Conservation (phyloP, 2,329 filamentous ascomycete genomes). For the Penicillium polonicum region DNA sequence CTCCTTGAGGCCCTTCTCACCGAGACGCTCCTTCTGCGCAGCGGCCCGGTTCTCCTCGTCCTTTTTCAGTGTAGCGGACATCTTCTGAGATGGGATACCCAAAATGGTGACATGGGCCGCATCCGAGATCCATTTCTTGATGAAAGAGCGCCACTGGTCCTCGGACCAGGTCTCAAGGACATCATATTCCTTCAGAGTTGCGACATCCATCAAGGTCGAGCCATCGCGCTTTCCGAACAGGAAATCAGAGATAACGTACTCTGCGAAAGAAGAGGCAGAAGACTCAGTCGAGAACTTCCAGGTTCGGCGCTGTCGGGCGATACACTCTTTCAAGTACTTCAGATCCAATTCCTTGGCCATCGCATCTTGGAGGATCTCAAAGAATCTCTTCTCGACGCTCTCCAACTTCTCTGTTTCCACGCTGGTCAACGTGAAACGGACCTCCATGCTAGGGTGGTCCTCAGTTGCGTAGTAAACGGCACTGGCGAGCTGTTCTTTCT, state of each 20-base stretch:
- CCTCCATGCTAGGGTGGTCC: constrained; percentile 73
- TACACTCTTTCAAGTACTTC: constrained; percentile 84
- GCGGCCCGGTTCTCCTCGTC: constrained; percentile 78
- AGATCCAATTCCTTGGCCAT: constrained; percentile 77
- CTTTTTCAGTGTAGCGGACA: constrained; percentile 77
- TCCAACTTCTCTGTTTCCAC: constrained; percentile 83
- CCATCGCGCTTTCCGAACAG: constrained; percentile 86
- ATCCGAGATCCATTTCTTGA: constrained; percentile 81
- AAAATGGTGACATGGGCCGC: constrained; percentile 85
- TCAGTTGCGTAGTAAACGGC: constrained; percentile 79
- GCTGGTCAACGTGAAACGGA: constrained; percentile 81
- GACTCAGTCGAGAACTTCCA: constrained; percentile 81
- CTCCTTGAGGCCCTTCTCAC: constrained; percentile 74
- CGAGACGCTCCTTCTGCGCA: constrained; percentile 74
- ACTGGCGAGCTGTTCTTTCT: constrained; percentile 88
- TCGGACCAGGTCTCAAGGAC: constrained; percentile 76
- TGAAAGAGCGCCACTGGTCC: constrained; percentile 75
- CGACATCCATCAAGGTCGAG: constrained; percentile 65
- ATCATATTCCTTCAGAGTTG: constrained; percentile 57
- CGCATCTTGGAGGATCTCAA: constrained; percentile 78
- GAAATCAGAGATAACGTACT: constrained; percentile 86
- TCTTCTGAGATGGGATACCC: constrained; percentile 75
- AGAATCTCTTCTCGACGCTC: constrained; percentile 80
- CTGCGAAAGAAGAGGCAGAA: constrained; percentile 76
- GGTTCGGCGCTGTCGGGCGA: constrained; percentile 76